Percentiles rank a stretch among this genome's conserved stretches.
These are phyloP conservation scores for Oryza officinalis DNA, from an alignment of 176 grass and related monocot species.

Conservation along the genomic window DNA sequence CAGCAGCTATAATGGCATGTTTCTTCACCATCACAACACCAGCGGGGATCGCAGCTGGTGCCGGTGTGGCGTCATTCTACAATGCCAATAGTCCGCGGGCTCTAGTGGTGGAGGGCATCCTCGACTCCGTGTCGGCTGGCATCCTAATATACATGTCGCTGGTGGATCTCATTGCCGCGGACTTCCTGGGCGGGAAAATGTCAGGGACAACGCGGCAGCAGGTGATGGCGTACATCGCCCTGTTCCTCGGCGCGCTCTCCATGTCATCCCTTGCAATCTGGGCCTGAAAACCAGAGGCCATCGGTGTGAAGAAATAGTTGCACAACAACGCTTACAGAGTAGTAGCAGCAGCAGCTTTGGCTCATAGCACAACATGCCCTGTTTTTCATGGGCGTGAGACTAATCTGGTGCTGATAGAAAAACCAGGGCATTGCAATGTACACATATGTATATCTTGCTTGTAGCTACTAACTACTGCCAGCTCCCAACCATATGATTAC, in stretches of 20 bases:
- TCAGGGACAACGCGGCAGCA: constrained; percentile 44
- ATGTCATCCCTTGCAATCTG: constrained; percentile 86
- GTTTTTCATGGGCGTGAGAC: constrained; percentile 41
- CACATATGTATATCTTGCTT: neutral
- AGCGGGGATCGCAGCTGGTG: constrained; percentile 58
- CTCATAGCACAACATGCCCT: constrained; percentile 8
- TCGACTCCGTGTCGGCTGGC: constrained; percentile 80
- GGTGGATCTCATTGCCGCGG: constrained; percentile 85
- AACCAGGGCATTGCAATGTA: neutral
- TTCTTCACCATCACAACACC: constrained; percentile 93
- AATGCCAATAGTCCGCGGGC: constrained; percentile 71
- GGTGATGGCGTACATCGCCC: constrained; percentile 48
- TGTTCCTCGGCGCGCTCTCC: constrained; percentile 64
- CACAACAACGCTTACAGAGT: constrained; percentile 16
- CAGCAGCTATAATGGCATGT: constrained; percentile 57
- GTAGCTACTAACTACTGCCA: neutral
- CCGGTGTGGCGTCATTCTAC: constrained; percentile 60
- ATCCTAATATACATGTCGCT: constrained; percentile 94
- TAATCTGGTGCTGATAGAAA: neutral
- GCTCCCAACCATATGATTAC: neutral
- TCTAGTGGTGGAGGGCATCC: constrained; percentile 72
- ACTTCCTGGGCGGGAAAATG: constrained; percentile 70
- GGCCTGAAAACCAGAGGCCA: constrained; percentile 54
- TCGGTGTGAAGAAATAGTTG: neutral
- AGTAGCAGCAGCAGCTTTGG: neutral